Base-by-base conservation (phyloP, 768 basidiomycete species). In the Mycena latifolia region DNA sequence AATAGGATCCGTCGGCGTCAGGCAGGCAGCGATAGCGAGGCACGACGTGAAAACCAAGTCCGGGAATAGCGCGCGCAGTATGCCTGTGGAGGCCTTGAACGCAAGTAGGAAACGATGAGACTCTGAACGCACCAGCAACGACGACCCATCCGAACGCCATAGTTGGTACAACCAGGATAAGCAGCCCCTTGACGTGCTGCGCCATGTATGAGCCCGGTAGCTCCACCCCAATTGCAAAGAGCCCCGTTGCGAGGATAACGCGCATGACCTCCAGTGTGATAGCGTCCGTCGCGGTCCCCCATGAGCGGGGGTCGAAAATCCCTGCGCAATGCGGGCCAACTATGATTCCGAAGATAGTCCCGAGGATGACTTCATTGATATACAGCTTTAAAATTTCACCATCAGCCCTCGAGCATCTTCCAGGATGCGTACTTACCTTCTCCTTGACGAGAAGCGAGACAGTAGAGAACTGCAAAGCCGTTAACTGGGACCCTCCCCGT, bases 1-100 rank as follows among this genome's bases (percentile, higher is more conserved):
- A 70, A 97, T 93, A 0, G 97, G 97, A 79, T 99, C 97, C 14
- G 97, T 99, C 2, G 95, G 94, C 0, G 95, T 96, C 27, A 96
- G 82, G 67, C 93, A 95, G 2, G 96, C 94, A 9, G 95, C 92
- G 57, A 98, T 89, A 48, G 90, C 94, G 5, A 98, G 85, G 35
- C 91, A 88, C 0, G 94, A 92, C 15, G 94, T 80, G 75, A 87
- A 92, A 65, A 83, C 81, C 61, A 98, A 78, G 3, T 77, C 78
- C 0, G 93, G 93, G 72, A 99, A 92, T 18, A 98, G 78, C 3
- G 76, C 84, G 69, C 85, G 87, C 35, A 97, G 83, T 50, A 97
- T 73, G 2, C 78, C 93, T 92, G 63, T 22, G 48, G 28, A 35
- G 20, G 37, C 11, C 22, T 45, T 45, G 1, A 15, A 22, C 37